Conservation (phyloP, 2,329 filamentous ascomycete species). For the Magnaporthiopsis rhizophila region DNA sequence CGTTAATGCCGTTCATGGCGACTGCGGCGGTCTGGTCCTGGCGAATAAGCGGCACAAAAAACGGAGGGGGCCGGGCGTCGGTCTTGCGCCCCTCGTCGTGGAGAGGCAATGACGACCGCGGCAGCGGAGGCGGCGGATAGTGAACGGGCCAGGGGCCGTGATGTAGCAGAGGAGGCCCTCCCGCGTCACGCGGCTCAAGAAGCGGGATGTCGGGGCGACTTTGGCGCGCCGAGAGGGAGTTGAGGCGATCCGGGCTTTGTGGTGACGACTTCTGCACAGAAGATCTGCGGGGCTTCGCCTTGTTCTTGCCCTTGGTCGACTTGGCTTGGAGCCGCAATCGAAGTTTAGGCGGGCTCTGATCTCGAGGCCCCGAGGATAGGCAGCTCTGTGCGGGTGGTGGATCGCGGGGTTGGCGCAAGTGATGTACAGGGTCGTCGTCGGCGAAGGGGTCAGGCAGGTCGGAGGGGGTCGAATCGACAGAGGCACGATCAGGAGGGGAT, state of each 20-base stretch:
- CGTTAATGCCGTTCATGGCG: slow-evolving; percentile 43
- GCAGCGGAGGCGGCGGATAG: too few species aligned
- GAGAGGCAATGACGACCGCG: neutral
- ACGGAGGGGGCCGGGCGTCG: neutral
- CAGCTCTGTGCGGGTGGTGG: neutral
- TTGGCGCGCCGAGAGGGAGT: neutral
- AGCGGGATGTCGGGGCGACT: neutral
- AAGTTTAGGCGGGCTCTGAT: neutral
- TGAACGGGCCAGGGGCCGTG: neutral
- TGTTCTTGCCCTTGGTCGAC: neutral
- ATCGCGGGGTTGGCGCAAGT: neutral
- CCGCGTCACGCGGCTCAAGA: too few species aligned
- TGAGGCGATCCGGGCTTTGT: neutral
- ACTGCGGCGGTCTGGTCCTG: neutral
- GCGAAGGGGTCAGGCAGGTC: neutral
- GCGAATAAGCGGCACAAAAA: neutral
- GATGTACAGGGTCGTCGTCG: neutral
- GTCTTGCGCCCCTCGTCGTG: neutral
- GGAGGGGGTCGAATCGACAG: neutral
- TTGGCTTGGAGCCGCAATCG: neutral
- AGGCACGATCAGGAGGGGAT: neutral
- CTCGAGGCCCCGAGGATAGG: neutral
- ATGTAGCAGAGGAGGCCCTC: neutral
- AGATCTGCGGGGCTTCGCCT: neutral
- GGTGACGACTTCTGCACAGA: neutral